phyloP scores from a whole-genome alignment of 1,139 yeast species.

The Keqinozyma sinolaborantium region DNA sequence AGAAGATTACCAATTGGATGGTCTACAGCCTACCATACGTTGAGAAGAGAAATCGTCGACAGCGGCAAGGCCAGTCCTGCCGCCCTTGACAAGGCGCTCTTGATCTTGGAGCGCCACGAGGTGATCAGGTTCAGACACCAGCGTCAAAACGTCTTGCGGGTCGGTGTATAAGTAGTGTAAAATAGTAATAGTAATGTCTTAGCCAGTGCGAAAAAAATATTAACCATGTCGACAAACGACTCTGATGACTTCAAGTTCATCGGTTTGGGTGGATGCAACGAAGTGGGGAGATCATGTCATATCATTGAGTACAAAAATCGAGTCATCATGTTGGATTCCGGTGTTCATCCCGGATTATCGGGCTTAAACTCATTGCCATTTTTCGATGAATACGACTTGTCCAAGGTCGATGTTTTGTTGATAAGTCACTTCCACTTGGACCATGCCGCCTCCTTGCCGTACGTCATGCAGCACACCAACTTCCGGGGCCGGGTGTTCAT shows the following conservation, averaged over 20 bases:
- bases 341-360: slow-evolving; percentile 92
- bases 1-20: slow-evolving; percentile 95
- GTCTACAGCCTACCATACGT: slow-evolving; percentile 86
- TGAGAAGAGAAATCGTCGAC: slow-evolving; percentile 80
- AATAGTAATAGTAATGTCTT: background rate
- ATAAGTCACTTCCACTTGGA: slow-evolving; percentile 95
- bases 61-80: slow-evolving; percentile 61
- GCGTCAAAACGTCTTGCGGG: slow-evolving; percentile 78
- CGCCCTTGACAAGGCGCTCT: slow-evolving; percentile 82
- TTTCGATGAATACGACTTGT: slow-evolving; percentile 89
- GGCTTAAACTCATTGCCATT: slow-evolving; percentile 92
- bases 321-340: slow-evolving; percentile 97
- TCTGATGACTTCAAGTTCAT: slow-evolving; percentile 64
- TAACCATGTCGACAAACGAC: slow-evolving; percentile 6
- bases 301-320: slow-evolving; percentile 89
- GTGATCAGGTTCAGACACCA: slow-evolving; percentile 85
- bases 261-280: slow-evolving; percentile 99
- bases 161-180: slow-evolving; percentile 51
- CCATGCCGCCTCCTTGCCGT: slow-evolving; percentile 96
- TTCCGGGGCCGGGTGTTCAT: slow-evolving; percentile 94
- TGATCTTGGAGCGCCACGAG: slow-evolving; percentile 81
- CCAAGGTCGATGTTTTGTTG: slow-evolving; percentile 79
- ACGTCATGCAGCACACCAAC: slow-evolving; percentile 95
- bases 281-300: slow-evolving; percentile 96
- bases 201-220: background rate